Percentiles rank a stretch among this genome's conserved stretches.
These are phyloP conservation scores for Aureobasidium subglaciale DNA, from an alignment of 2,329 filamentous ascomycete genomes.

Conservation along the genomic window DNA sequence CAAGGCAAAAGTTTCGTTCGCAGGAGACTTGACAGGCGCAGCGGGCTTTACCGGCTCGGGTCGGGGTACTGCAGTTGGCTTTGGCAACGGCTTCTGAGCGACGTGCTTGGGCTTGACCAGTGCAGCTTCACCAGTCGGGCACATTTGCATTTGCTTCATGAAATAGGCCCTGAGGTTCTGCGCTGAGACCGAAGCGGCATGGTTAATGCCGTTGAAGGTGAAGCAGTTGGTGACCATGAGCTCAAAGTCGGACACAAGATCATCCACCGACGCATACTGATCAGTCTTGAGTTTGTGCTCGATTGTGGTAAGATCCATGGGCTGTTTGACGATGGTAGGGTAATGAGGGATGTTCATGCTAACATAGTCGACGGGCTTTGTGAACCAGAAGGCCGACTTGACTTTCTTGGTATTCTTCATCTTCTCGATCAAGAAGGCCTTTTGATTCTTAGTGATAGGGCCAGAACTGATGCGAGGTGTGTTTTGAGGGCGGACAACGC, in stretches of 20 bases:
- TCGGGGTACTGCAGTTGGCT: conserved; percentile 22
- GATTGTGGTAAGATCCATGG: conserved; percentile 79
- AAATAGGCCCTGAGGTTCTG: conserved; percentile 55
- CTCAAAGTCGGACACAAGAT: conserved; percentile 66
- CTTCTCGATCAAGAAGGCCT: conserved; percentile 56
- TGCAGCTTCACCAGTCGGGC: conserved; percentile 49
- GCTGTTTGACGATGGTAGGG: conserved; percentile 63
- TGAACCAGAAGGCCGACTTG: conserved; percentile 69
- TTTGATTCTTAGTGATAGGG: conserved; percentile 53
- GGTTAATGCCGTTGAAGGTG: conserved; percentile 73
- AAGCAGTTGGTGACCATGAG: conserved; percentile 73
- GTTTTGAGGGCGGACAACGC: conserved; percentile 21
- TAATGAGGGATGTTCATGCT: conserved; percentile 71
- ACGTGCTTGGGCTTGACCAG: conserved; percentile 47
- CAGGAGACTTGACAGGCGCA: conserved; percentile 38
- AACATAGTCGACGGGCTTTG: conserved; percentile 66
- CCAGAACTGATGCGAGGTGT: conserved; percentile 31
- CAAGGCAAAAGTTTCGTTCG: conserved; percentile 61
- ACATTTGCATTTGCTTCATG: conserved; percentile 52
- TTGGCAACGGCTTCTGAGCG: conserved; percentile 47
- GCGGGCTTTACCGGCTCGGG: conserved; percentile 31
- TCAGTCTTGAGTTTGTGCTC: conserved; percentile 70
- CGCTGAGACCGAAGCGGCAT: conserved; percentile 64
- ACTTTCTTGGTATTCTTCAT: conserved; percentile 78
- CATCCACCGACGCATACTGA: conserved; percentile 62